A percentile compares a stretch with the other conserved stretches of the same genome.
phyloP scores from a whole-genome alignment of 352 stramenopile genomes.

The Phytophthora aleatoria region DNA sequence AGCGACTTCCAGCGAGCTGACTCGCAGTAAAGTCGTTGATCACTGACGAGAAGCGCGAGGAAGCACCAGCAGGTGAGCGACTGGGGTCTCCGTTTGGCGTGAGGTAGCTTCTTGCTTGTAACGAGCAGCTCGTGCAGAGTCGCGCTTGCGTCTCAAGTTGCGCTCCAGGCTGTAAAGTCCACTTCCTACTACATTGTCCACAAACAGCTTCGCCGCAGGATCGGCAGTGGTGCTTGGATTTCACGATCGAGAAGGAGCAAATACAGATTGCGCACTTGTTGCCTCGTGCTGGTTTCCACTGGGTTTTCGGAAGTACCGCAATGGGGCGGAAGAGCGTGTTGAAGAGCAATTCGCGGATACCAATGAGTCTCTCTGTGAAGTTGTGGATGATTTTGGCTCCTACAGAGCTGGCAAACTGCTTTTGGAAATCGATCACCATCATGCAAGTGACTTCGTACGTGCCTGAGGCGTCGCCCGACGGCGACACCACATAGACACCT shows the following conservation, averaged over 20 bases:
- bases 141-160: conserved; percentile 67
- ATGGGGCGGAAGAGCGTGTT: conserved; percentile 85
- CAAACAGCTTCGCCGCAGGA: conserved; percentile 85
- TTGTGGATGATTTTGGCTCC: conserved; percentile 76
- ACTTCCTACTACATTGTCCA: conserved; percentile 82
- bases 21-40: conserved; percentile 33
- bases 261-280: conserved; percentile 77
- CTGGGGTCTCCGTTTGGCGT: conserved; percentile 37
- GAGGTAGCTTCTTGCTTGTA: conserved; percentile 70
- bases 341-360: conserved; percentile 82
- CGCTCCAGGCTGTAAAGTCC: conserved; percentile 72
- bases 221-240: conserved; percentile 79
- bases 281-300: conserved; percentile 62
- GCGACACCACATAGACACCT: conserved; percentile 70
- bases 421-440: conserved; percentile 87
- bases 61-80: conserved; percentile 41
- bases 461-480: conserved; percentile 38
- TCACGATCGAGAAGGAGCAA: conserved; percentile 73
- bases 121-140: conserved; percentile 81
- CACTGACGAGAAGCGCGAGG: conserved; percentile 35
- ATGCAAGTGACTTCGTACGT: conserved; percentile 84
- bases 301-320: conserved; percentile 52
- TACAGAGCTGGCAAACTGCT: conserved; percentile 69
- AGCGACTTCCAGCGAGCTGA: conserved; percentile 29
- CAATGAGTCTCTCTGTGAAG: conserved; percentile 78